Evolutionary conservation across 768 basidiomycete genomes (phyloP).

Genomic region (Mycena rebaudengoi): DNA sequence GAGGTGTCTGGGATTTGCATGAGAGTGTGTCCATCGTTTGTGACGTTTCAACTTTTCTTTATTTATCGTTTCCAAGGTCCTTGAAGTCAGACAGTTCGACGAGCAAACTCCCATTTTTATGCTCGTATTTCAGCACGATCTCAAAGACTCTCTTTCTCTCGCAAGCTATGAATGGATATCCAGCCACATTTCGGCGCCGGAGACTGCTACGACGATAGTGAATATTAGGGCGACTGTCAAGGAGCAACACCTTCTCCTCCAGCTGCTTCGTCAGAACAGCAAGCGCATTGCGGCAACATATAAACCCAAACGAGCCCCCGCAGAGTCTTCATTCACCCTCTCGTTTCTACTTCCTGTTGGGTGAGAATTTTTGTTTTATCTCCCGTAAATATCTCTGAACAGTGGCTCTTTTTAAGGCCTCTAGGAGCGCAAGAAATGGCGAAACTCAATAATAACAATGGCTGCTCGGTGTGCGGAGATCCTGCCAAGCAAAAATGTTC

Average conservation of each 20-base stretch:
- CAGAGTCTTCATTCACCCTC: constrained; percentile 20
- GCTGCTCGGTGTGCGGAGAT: constrained; percentile 22
- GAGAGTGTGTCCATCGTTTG: constrained; percentile 4
- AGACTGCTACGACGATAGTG: neutral
- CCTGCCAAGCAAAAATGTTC: constrained; percentile 26
- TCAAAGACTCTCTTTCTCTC: neutral
- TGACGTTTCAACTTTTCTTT: neutral
- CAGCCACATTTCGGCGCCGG: neutral
- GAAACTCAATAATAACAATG: constrained; percentile 21
- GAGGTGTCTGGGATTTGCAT: constrained; percentile 15
- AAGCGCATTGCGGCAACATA: constrained; percentile 15
- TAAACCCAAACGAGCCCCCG: constrained; percentile 17
- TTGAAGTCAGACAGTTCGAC: constrained; percentile 16
- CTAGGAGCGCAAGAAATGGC: constrained; percentile 13
- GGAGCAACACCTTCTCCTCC: constrained; percentile 26
- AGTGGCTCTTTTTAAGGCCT: neutral
- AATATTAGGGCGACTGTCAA: constrained; percentile 18
- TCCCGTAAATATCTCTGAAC: neutral
- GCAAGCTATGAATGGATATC: neutral
- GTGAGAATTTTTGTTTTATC: neutral
- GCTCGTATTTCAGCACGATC: neutral
- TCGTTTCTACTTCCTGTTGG: constrained; percentile 25
- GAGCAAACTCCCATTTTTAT: constrained; percentile 10
- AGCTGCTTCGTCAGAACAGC: constrained; percentile 19
- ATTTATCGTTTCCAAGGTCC: neutral